Evolutionary conservation across 139 green algal species (phyloP).

Genomic region (Coccomyxa sp.): DNA sequence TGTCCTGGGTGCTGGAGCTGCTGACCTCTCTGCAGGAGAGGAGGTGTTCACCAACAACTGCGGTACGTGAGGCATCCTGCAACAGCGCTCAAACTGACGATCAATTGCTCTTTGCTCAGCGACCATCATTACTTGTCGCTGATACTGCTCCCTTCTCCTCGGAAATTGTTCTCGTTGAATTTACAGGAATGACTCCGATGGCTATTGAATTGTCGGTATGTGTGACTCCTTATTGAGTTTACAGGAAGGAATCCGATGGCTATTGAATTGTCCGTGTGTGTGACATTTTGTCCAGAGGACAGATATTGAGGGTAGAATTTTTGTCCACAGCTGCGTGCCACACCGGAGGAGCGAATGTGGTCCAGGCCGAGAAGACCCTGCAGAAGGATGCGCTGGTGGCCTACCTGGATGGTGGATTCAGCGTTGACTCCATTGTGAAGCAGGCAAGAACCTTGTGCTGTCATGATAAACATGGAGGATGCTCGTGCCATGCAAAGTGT

Average conservation of each 20-base stretch:
- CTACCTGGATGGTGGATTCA: conserved; percentile 61
- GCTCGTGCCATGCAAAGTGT: not conserved
- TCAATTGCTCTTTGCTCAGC: no score
- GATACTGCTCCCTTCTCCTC: not conserved
- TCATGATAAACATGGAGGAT: not conserved
- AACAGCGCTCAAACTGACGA: not conserved
- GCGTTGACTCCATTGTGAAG: conserved; percentile 45
- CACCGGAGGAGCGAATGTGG: conserved; percentile 55
- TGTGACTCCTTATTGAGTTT: not conserved
- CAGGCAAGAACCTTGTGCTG: conserved; percentile 26
- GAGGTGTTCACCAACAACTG: conserved; percentile 60
- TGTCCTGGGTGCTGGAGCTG: not conserved
- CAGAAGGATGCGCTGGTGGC: conserved; percentile 51
- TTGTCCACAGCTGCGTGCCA: conserved; percentile 58
- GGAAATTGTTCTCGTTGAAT: not conserved
- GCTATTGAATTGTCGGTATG: not conserved
- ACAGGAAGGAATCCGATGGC: not conserved
- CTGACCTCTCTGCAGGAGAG: conserved; percentile 8
- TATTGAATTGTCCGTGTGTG: not conserved
- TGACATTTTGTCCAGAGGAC: not conserved
- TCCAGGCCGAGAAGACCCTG: conserved; percentile 57
- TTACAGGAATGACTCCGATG: not conserved
- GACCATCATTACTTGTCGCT: not conserved
- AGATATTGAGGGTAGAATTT: not conserved
- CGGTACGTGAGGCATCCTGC: conserved; percentile 19